Evolutionary conservation across 768 basidiomycete genomes (phyloP).

Genomic region (Mycena alexandri): DNA sequence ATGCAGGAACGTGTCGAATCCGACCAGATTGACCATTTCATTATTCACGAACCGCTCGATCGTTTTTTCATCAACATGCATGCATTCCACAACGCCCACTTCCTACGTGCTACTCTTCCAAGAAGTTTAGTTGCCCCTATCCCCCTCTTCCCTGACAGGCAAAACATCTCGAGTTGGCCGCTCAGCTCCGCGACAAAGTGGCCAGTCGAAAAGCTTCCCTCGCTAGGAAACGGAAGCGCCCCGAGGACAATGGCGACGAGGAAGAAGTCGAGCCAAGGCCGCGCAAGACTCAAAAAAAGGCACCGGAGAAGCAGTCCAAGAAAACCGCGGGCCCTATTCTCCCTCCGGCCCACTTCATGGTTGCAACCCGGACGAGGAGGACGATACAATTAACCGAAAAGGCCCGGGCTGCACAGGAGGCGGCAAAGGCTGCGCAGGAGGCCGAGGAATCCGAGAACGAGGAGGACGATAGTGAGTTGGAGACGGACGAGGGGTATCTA

Average conservation of each 20-base stretch:
- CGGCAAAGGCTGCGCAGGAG: not conserved
- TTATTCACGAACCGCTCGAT: conserved; percentile 30
- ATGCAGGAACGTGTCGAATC: conserved; percentile 38
- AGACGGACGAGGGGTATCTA: not conserved
- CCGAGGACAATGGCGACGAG: not conserved
- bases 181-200: not conserved
- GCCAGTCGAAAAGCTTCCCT: not conserved
- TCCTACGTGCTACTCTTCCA: conserved; percentile 28
- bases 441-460: not conserved
- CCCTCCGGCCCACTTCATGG: no score
- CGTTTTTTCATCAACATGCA: conserved; percentile 42
- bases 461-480: not conserved
- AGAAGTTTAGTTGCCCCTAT: conserved; percentile 6
- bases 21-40: conserved; percentile 3
- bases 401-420: no score
- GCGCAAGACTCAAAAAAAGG: not conserved
- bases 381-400: no score
- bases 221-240: not conserved
- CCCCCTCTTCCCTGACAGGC: conserved; percentile 6
- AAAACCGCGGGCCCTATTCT: no score
- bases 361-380: no score
- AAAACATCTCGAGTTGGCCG: conserved; percentile 11
- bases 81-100: conserved; percentile 7
- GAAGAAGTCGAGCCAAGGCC: not conserved
- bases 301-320: no score